These are phyloP conservation scores for Termitomyces bulborhizus DNA, from an alignment of 768 basidiomycete genomes.

Conservation along the genomic window DNA sequence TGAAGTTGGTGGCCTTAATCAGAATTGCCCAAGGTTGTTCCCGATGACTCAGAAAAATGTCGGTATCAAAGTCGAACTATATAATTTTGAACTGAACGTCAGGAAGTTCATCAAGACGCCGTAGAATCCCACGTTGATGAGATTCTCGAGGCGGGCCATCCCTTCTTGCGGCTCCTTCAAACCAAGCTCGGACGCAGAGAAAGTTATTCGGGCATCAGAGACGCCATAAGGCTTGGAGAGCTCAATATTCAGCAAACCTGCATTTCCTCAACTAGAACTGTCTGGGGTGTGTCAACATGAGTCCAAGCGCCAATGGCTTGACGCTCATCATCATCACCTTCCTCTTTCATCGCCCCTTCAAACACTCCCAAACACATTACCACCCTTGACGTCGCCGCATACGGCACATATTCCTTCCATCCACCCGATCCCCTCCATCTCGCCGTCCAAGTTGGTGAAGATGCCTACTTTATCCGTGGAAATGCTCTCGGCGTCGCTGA, in stretches of 20 bases:
- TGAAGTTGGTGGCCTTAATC: no score
- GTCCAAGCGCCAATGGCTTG: slow-evolving; percentile 89
- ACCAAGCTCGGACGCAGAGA: slow-evolving; percentile 49
- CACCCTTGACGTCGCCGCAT: slow-evolving; percentile 73
- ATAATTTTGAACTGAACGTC: slow-evolving; percentile 32
- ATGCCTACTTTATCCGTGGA: slow-evolving; percentile 78
- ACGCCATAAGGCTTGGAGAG: slow-evolving; percentile 36
- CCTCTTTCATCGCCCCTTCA: not conserved
- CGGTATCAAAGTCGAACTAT: no score
- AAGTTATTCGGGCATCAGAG: slow-evolving; percentile 72
- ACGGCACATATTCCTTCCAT: slow-evolving; percentile 54
- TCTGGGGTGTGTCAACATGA: slow-evolving; percentile 61
- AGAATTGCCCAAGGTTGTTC: no score
- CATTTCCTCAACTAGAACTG: slow-evolving; percentile 77
- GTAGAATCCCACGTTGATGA: slow-evolving; percentile 81
- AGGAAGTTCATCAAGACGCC: slow-evolving; percentile 46
- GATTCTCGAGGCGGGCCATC: slow-evolving; percentile 88
- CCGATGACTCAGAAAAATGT: no score
- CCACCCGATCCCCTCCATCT: slow-evolving; percentile 28
- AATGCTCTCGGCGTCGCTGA: slow-evolving; percentile 94
- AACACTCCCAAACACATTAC: slow-evolving; percentile 14
- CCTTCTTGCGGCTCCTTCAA: slow-evolving; percentile 20
- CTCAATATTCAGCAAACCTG: slow-evolving; percentile 44
- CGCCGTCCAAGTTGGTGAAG: slow-evolving; percentile 84
- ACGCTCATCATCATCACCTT: no score